Evolutionary conservation across 345 rosid species (phyloP).

Genomic region (Anastatica hierochuntica): DNA sequence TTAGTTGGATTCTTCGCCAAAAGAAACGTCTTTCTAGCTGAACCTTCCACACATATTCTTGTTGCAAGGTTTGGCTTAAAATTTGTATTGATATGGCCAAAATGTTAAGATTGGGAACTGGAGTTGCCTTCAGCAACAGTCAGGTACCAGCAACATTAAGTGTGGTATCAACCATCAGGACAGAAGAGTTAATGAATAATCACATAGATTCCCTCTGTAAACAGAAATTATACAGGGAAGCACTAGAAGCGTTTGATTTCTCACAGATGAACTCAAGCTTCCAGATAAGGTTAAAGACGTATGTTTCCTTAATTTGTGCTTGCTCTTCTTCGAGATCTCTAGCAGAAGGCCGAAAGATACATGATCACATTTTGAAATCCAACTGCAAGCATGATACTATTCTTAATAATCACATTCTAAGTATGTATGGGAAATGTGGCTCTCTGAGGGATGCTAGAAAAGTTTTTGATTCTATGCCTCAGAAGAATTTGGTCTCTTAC

Average conservation of each 20-base stretch:
- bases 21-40: background rate
- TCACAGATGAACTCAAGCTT: constrained; percentile 23
- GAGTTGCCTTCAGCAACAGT: constrained; percentile 2
- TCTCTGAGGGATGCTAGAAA: constrained; percentile 49
- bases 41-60: constrained; percentile 7
- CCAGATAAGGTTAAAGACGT: constrained; percentile 27
- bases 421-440: constrained; percentile 76
- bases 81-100: constrained; percentile 9
- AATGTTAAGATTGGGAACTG: constrained; percentile 6
- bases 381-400: constrained; percentile 34
- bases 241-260: constrained; percentile 39
- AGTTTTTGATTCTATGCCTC: constrained; percentile 61
- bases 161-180: constrained; percentile 14
- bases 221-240: constrained; percentile 31
- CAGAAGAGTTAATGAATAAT: constrained; percentile 33
- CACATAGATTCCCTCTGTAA: constrained; percentile 35
- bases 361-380: constrained; percentile 39
- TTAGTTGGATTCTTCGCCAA: background rate
- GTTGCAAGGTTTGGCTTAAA: background rate
- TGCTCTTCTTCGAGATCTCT: constrained; percentile 39
- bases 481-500: constrained; percentile 64
- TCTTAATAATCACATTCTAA: constrained; percentile 42
- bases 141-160: constrained; percentile 1
- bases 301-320: constrained; percentile 32
- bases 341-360: constrained; percentile 45